Conservation (phyloP, 2,329 filamentous ascomycete genomes). For the Colletotrichum tanaceti region DNA sequence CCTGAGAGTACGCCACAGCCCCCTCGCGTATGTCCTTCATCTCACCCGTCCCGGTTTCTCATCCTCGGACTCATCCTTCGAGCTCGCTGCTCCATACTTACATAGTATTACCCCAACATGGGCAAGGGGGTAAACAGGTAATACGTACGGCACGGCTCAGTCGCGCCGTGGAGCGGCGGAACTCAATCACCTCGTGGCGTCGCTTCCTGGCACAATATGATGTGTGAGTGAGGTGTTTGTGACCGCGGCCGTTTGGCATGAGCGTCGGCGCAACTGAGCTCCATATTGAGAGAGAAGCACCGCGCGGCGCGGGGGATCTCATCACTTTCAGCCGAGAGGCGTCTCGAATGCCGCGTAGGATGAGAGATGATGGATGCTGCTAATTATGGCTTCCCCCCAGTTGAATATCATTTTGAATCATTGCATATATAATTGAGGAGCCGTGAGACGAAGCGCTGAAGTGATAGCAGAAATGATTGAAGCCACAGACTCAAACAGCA, state of each 20-base stretch:
- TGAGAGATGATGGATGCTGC: not conserved
- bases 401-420: not conserved
- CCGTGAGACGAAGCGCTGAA: not conserved
- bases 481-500: not conserved
- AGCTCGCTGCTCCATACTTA: not conserved
- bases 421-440: not conserved
- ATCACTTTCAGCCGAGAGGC: not conserved
- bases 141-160: too few relatives aligned
- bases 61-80: too few relatives aligned
- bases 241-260: not conserved
- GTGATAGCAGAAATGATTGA: not conserved
- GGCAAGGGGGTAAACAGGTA: too few relatives aligned
- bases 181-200: slow-evolving; percentile 12
- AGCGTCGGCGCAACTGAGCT: not conserved
- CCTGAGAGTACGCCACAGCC: not conserved
- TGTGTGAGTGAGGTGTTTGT: too few relatives aligned
- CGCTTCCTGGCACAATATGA: not conserved
- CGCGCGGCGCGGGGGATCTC: not conserved
- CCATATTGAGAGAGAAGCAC: slow-evolving; percentile 17
- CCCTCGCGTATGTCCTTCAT: not conserved
- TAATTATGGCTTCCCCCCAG: too few relatives aligned
- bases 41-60: too few relatives aligned
- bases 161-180: not conserved
- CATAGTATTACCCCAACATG: too few relatives aligned
- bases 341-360: not conserved